Evolutionary conservation across 768 basidiomycete species (phyloP).

Genomic region (Dacryopinax primogenitus): DNA sequence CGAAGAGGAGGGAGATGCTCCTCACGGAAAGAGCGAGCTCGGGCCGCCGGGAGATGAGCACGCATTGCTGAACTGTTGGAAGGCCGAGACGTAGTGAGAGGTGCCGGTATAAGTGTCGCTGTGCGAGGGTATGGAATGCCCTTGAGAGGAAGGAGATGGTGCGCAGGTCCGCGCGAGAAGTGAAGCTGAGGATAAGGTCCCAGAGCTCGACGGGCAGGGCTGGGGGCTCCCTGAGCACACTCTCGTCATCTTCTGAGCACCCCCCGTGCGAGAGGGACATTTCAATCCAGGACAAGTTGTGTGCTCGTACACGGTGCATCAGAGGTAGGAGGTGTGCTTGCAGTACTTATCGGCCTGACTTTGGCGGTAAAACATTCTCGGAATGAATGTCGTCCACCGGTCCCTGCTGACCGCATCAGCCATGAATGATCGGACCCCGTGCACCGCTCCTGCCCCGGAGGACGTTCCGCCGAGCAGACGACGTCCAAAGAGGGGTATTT

Average conservation of each 20-base stretch:
- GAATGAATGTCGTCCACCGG: too few relatives aligned
- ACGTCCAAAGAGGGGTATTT: too few relatives aligned
- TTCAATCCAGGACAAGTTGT: not conserved
- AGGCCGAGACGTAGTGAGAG: not conserved
- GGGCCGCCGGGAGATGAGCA: not conserved
- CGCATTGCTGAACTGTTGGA: slow-evolving; percentile 1
- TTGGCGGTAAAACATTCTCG: too few relatives aligned
- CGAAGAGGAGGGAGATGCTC: not conserved
- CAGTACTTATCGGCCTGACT: not conserved
- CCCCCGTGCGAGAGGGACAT: not conserved
- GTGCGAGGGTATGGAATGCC: not conserved
- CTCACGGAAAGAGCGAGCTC: not conserved
- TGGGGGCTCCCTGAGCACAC: not conserved
- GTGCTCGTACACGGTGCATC: not conserved
- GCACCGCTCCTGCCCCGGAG: not conserved
- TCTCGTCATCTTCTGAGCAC: too few relatives aligned
- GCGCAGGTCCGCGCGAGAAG: not conserved
- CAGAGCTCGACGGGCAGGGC: not conserved
- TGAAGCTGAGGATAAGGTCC: slow-evolving; percentile 3
- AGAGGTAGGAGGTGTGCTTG: not conserved
- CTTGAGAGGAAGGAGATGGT: not conserved
- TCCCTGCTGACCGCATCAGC: slow-evolving; percentile 7
- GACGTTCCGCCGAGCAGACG: too few relatives aligned
- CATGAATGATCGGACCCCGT: too few relatives aligned
- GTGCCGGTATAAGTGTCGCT: not conserved